Evolutionary conservation across 345 rosid species (phyloP).

Genomic region (Turritis glabra): DNA sequence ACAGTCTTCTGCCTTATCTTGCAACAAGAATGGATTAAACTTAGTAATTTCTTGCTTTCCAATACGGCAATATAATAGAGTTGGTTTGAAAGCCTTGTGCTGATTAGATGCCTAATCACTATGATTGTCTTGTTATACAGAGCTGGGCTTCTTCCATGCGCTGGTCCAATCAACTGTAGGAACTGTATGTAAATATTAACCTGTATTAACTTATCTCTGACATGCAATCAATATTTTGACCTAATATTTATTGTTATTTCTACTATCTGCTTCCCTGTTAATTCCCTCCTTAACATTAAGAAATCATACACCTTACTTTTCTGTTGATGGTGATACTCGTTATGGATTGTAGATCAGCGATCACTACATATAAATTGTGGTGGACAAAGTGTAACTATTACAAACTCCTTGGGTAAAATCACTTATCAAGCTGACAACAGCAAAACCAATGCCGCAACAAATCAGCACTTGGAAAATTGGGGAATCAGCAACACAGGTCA

Average conservation of each 20-base stretch:
- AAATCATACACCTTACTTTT: neutral
- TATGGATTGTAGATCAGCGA: conserved; percentile 26
- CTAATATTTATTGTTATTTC: neutral
- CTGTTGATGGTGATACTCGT: no score
- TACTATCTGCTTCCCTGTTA: neutral
- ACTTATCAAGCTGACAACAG: conserved; percentile 17
- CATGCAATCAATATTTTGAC: conserved; percentile 1
- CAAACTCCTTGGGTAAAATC: neutral
- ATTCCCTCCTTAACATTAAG: neutral
- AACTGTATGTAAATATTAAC: neutral
- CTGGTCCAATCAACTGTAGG: neutral
- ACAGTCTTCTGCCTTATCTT: neutral
- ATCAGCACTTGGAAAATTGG: neutral
- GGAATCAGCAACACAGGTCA: conserved; percentile 34
- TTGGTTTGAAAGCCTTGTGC: neutral
- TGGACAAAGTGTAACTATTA: conserved; percentile 19
- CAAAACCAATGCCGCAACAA: neutral
- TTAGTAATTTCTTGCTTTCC: neutral
- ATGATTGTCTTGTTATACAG: conserved; percentile 11
- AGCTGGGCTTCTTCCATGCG: conserved; percentile 22
- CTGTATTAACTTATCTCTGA: neutral
- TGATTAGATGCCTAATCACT: neutral
- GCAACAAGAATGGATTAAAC: neutral
- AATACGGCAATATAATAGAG: neutral
- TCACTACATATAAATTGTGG: conserved; percentile 37